Base-by-base conservation (phyloP, 2,329 filamentous ascomycete genomes). In the Xylaria sp. region DNA sequence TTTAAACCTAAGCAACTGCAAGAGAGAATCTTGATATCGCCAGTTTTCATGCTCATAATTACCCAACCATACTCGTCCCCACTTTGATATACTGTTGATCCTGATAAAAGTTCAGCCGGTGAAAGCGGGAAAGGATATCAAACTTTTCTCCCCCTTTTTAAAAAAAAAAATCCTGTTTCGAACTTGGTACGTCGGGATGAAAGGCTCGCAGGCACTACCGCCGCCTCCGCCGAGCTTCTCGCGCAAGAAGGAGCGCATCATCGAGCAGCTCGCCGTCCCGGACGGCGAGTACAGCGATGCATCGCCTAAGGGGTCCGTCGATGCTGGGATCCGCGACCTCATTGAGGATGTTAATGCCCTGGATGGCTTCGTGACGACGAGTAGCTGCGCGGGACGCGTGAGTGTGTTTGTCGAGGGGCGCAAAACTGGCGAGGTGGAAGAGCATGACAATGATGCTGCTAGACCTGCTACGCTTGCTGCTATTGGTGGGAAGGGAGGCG, bases 251-350 rank as follows among this genome's bases (percentile, higher is more conserved):
- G 78, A 81, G 60, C 89, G 86, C 67, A 97, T 97, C 71, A 82
- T 97, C 15, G 81, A 85, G 48, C 87, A 90, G 72, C 89, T 97
- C 3, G 83, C 88, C 9, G 84, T 89, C 3, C 91, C 93, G 1
- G 87, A 88, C 50, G 85, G 83, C 4, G 86, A 91, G 67, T 97
- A 97, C 80, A 87, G 88, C 46, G 95, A 97, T 80, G 86, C 91
- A 8, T 97, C 93, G 1, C 94, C 95, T 2, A 97, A 97, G 82
- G 95, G 94, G 18, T 91, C 90, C 0, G 87, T 98, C 23, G 95
- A 98, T 78, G 87, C 83, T 56, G 91, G 89, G 0, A 94, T 98
- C 72, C 87, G 90, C 55, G 85, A 90, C 25, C 83, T 97, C 62
- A 94, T 98, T 68, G 85, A 86, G 59, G 89, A 91, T 72, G 91